phyloP scores from a whole-genome alignment of 805 yeast genomes.

The Saccharomycopsis synnaedendra region DNA sequence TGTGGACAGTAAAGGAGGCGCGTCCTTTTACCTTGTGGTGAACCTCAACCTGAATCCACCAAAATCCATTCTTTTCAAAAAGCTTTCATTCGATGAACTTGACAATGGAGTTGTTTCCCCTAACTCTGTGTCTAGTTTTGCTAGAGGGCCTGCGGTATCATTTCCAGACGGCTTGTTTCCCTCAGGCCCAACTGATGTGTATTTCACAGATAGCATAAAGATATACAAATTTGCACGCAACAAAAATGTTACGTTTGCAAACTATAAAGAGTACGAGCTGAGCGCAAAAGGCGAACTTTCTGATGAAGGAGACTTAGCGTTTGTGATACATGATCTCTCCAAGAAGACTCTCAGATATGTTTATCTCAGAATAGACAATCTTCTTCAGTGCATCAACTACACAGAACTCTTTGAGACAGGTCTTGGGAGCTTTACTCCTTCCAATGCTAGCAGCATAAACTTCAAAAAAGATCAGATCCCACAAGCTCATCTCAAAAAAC shows the following conservation, averaged over 20 bases:
- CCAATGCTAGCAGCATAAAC: background rate
- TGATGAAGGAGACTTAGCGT: conserved; percentile 23
- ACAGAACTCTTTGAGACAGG: conserved; percentile 2
- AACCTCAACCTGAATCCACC: conserved; percentile 48
- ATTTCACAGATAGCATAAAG: conserved; percentile 24
- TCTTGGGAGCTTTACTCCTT: background rate
- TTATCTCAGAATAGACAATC: conserved; percentile 22
- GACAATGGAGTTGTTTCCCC: background rate
- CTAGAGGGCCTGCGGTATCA: background rate
- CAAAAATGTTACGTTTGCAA: conserved; percentile 14
- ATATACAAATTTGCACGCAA: conserved; percentile 3
- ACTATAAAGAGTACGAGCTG: conserved; percentile 2
- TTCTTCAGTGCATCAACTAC: conserved; percentile 18
- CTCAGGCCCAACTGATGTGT: conserved; percentile 24
- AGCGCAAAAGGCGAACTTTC: conserved; percentile 2
- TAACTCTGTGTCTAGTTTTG: background rate
- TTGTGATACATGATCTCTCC: conserved; percentile 34
- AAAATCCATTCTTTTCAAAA: conserved; percentile 32
- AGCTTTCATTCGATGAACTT: conserved; percentile 19
- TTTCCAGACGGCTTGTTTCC: conserved; percentile 12
- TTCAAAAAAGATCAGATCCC: conserved; percentile 8
- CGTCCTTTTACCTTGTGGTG: conserved; percentile 34
- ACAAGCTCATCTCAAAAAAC: background rate
- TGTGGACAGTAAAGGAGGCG: conserved; percentile 29
- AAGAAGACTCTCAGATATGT: conserved; percentile 26